Conservation (phyloP, 2,329 filamentous ascomycete species). For the Ampelomyces quisqualis region DNA sequence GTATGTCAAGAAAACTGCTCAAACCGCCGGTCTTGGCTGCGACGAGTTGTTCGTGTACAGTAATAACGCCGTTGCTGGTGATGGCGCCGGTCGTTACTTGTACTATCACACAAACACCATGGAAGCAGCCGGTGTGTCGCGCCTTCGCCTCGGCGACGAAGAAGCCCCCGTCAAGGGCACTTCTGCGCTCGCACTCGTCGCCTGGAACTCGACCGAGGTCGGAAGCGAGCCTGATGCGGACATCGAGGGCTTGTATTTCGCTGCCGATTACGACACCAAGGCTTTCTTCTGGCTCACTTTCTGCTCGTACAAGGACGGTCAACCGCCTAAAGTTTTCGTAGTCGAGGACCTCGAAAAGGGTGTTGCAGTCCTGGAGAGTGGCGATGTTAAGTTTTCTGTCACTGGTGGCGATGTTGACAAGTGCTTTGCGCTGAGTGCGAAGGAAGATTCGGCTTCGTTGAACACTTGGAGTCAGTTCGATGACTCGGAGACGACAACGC, state of each 20-base stretch:
- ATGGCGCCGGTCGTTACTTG: neutral
- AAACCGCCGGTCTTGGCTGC: neutral
- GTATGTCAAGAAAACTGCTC: neutral
- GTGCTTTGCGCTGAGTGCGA: neutral
- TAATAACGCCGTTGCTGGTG: neutral
- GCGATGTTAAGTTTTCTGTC: neutral
- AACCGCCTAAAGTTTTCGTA: neutral
- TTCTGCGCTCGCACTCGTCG: neutral
- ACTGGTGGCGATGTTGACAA: neutral
- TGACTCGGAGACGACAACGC: neutral
- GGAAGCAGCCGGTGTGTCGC: neutral
- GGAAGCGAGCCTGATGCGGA: neutral
- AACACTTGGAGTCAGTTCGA: neutral
- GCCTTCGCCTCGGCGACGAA: neutral
- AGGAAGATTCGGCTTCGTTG: neutral
- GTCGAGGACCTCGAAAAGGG: neutral
- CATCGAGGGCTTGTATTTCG: neutral
- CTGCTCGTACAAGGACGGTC: neutral
- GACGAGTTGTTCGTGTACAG: neutral
- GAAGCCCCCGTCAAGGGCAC: neutral
- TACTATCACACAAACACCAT: neutral
- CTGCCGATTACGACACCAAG: neutral
- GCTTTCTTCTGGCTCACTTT: neutral
- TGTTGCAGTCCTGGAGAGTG: neutral
- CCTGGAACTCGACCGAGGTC: neutral